phyloP scores from a whole-genome alignment of 345 rosid species.

The Eucalyptus pauciflora region DNA sequence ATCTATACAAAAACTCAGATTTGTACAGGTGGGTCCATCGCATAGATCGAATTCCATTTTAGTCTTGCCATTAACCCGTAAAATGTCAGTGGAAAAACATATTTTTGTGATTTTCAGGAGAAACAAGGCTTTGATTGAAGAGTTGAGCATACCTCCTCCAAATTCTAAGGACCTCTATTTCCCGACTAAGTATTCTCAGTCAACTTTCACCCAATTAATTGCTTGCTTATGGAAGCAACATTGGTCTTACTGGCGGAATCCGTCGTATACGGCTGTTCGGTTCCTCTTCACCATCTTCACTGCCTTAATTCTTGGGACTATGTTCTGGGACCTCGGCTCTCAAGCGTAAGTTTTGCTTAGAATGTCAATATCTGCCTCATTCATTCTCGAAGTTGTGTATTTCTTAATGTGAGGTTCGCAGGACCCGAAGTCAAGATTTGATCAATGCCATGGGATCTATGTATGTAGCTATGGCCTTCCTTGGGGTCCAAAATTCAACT shows the following conservation, averaged over 20 bases:
- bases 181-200: constrained; percentile 8
- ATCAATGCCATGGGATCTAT: constrained; percentile 33
- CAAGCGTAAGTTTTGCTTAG: constrained; percentile 4
- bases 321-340: constrained; percentile 32
- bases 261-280: constrained; percentile 30
- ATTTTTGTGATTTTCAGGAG: constrained; percentile 20
- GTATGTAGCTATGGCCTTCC: constrained; percentile 24
- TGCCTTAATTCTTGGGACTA: constrained; percentile 22
- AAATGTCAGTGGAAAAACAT: no score
- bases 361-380: neutral
- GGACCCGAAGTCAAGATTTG: constrained; percentile 8
- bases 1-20: constrained; percentile 20
- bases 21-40: constrained; percentile 12
- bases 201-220: constrained; percentile 13
- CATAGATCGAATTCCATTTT: neutral
- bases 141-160: constrained; percentile 17
- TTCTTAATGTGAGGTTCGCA: neutral
- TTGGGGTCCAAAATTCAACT: constrained; percentile 17
- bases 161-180: constrained; percentile 22
- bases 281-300: constrained; percentile 18
- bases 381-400: neutral
- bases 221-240: constrained; percentile 45
- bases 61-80: neutral
- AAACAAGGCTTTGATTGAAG: constrained; percentile 26
- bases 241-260: constrained; percentile 35